A percentile compares a stretch with the other conserved stretches of the same genome.
Conservation (phyloP, 2,329 filamentous ascomycete genomes). For the Phialocephala sp. region DNA sequence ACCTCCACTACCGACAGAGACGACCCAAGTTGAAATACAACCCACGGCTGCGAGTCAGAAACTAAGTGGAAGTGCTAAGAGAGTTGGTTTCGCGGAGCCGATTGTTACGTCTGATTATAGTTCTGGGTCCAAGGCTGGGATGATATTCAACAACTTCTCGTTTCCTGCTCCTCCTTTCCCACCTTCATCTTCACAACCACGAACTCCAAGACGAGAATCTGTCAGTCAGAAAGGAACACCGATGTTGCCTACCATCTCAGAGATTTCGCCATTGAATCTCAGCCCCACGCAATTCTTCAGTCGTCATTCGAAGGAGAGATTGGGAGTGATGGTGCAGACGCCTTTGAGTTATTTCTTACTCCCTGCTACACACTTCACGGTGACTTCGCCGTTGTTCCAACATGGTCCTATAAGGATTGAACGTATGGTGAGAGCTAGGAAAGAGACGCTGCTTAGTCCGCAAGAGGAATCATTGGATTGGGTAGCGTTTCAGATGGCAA, state of each 20-base stretch:
- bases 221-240: conserved; percentile 27
- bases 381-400: conserved; percentile 54
- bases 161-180: conserved; percentile 40
- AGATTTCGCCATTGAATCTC: conserved; percentile 41
- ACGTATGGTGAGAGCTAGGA: conserved; percentile 50
- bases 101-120: not conserved
- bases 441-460: conserved; percentile 23
- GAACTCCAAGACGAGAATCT: conserved; percentile 29
- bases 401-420: conserved; percentile 61
- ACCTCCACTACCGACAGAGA: conserved; percentile 1
- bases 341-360: conserved; percentile 45
- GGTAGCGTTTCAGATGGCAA: conserved; percentile 70
- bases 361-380: conserved; percentile 51
- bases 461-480: conserved; percentile 62
- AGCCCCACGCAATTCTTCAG: conserved; percentile 11
- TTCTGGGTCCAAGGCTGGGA: not conserved
- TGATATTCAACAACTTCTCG: conserved; percentile 34
- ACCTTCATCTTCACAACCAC: conserved; percentile 41
- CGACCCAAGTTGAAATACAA: not conserved
- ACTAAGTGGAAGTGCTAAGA: not conserved
- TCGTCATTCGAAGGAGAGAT: conserved; percentile 5
- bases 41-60: not conserved
- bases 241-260: conserved; percentile 50
- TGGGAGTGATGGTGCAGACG: not conserved
- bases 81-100: not conserved